phyloP scores from a whole-genome alignment of 345 rosid genomes.

The Heritiera littoralis region DNA sequence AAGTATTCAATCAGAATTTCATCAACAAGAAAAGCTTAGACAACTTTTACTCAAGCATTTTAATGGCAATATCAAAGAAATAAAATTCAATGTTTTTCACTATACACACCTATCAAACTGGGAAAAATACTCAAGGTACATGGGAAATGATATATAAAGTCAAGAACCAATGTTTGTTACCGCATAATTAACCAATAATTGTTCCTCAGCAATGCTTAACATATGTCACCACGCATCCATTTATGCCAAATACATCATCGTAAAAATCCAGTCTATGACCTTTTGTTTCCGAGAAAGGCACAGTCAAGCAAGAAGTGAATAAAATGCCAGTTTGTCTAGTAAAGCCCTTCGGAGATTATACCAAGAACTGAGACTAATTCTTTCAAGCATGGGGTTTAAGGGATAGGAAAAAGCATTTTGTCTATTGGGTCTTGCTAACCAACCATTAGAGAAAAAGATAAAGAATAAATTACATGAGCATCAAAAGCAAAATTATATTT shows the following conservation, averaged over 20 bases:
- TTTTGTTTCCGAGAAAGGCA: not conserved
- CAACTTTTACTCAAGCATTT: conserved; percentile 3
- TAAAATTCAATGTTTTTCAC: not conserved
- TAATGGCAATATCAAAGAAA: conserved; percentile 4
- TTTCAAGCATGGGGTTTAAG: conserved; percentile 1
- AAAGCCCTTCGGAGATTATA: not conserved
- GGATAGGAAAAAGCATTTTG: not conserved
- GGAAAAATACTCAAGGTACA: not conserved
- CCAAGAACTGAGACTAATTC: not conserved
- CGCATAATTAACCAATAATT: not conserved
- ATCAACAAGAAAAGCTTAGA: not conserved
- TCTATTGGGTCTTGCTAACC: not conserved
- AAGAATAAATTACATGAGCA: not conserved
- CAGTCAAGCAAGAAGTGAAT: not conserved
- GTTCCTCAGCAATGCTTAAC: not conserved
- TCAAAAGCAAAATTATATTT: not conserved
- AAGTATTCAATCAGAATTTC: conserved; percentile 9
- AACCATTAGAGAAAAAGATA: not conserved
- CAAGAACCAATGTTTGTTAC: not conserved
- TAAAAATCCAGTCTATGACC: not conserved
- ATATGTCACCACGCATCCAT: not conserved
- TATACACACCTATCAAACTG: not conserved
- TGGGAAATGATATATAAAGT: not conserved
- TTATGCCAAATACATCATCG: not conserved
- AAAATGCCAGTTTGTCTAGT: not conserved